Percentiles rank a stretch among this genome's conserved stretches.
Evolutionary conservation across 164 flowering plant species (phyloP).

Genomic region (Nymphaea thermarum): DNA sequence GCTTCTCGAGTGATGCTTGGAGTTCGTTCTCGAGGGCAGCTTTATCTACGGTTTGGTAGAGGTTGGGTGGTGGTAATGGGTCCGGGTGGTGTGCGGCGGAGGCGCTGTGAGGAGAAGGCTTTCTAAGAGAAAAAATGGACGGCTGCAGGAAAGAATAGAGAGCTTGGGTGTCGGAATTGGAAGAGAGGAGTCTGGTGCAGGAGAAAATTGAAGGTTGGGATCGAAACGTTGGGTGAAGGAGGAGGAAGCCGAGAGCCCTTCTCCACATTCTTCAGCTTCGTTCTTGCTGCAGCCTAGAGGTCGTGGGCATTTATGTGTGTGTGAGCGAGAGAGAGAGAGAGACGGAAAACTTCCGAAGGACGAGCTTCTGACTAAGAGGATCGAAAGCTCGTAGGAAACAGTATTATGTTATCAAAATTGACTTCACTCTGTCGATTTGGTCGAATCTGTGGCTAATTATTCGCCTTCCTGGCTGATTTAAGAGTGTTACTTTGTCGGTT

Average conservation of each 20-base stretch:
- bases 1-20: constrained; percentile 30
- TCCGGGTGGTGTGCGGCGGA: constrained; percentile 9
- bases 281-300: too few relatives aligned
- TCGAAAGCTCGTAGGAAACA: too few relatives aligned
- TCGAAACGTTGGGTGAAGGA: constrained; percentile 5
- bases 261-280: constrained; percentile 27
- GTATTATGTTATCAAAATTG: too few relatives aligned
- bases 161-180: constrained; percentile 30
- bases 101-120: constrained; percentile 7
- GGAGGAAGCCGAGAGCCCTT: constrained; percentile 7
- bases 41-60: constrained; percentile 20
- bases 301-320: too few relatives aligned
- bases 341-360: too few relatives aligned
- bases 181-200: constrained; percentile 19
- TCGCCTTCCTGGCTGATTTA: too few relatives aligned
- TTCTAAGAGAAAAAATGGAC: constrained; percentile 43
- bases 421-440: too few relatives aligned
- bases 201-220: background rate
- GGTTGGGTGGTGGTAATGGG: constrained; percentile 11
- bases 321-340: too few relatives aligned
- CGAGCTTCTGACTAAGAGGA: too few relatives aligned
- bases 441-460: too few relatives aligned
- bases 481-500: too few relatives aligned
- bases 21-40: constrained; percentile 37
- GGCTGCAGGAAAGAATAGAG: constrained; percentile 87